phyloP scores from a whole-genome alignment of 331 rosid species.

The Quercus phellos region DNA sequence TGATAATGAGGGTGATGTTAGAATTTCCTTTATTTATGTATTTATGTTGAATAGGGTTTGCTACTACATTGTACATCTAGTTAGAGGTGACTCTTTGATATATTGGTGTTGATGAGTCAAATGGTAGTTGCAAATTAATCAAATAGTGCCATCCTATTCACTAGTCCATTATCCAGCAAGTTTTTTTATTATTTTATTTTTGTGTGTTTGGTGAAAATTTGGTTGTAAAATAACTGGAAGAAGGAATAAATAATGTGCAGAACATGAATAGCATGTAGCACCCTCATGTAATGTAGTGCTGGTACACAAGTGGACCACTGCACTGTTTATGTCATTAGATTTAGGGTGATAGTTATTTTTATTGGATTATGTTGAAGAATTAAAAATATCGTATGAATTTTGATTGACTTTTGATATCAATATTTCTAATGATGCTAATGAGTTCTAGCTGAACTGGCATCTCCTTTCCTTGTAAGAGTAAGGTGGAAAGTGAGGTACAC shows the following conservation, averaged over 20 bases:
- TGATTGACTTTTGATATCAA: neutral
- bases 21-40: neutral
- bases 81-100: neutral
- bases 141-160: neutral
- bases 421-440: neutral
- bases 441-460: too few species aligned
- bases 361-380: neutral
- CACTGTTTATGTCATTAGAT: neutral
- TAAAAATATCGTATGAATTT: neutral
- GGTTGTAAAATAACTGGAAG: neutral
- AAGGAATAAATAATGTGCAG: neutral
- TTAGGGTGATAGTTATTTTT: neutral
- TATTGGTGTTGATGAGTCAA: neutral
- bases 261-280: neutral
- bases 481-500: too few species aligned
- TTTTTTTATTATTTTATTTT: neutral
- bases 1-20: neutral
- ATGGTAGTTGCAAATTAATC: neutral
- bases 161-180: neutral
- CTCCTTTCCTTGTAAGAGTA: too few species aligned
- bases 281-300: neutral
- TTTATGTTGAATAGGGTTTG: neutral
- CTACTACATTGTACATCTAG: neutral
- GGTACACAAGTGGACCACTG: neutral
- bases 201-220: neutral